Base-by-base conservation (phyloP, 441 rosid genomes). In the Biscutella auriculata region DNA sequence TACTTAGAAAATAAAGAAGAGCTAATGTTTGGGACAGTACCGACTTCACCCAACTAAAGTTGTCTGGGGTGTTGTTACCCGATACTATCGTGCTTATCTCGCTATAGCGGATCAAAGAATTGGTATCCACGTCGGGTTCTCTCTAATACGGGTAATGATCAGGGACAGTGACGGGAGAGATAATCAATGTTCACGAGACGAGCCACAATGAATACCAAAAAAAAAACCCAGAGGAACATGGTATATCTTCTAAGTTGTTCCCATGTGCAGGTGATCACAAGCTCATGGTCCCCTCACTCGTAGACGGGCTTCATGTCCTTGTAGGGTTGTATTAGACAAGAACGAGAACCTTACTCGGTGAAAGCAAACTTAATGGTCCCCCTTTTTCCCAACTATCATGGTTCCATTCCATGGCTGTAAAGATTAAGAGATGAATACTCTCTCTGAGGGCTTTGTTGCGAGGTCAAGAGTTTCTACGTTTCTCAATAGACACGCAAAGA, bases 221-320 rank as follows among this genome's bases (percentile, higher is more conserved):
- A 85, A 63, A 84, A 77, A 62, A 69, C 68, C 1, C 81, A 76
- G 52, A 79, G 69, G 54, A 68, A 63, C 19, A 48, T 65, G 67
- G 89, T 82, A 77, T 83, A 82, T 72, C 82, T 88, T 39, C 83
- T 85, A 3, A 78, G 92, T 65, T 56, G 79, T 70, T 75, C 77
- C 40, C 92, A 83, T 35, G 57, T 30, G 44, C 60, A 39, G 48
- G 50, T 88, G 60, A 71, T 83, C 66, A 85, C 96, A n/a, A 83
- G 89, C 65, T 55, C 83, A 0, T 74, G 85, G 86, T 83, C n/a
- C n/a, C 90, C 15, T 82, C 92, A 8, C 81, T 83, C 47, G 84
- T 84, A 14, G 82, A 85, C 32, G 88, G 82, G 21, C 88, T 89
- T 71, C 85, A 85, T 62, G 86, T 88, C 57, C 84, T 82, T 32